Evolutionary conservation across 129 eudicot species (phyloP).

Genomic region (Silybum marianum): DNA sequence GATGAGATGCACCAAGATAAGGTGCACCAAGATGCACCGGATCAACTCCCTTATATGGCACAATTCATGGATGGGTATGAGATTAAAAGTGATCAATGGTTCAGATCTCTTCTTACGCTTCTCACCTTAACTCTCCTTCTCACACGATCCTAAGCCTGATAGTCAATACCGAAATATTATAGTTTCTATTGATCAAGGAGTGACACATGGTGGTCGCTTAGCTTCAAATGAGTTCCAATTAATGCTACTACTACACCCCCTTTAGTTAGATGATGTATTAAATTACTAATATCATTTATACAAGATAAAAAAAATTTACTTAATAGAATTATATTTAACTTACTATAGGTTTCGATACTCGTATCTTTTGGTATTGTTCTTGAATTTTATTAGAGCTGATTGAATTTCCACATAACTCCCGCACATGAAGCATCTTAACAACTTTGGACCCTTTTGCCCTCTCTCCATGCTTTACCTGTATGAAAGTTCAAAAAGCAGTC

Average conservation of each 20-base stretch:
- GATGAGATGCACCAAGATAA: too few species aligned
- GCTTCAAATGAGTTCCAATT: background rate
- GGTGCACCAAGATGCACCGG: too few species aligned
- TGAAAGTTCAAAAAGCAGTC: slow-evolving; percentile 12
- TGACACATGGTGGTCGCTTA: background rate
- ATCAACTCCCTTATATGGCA: too few species aligned
- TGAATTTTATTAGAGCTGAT: slow-evolving; percentile 47
- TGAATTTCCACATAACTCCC: slow-evolving; percentile 71
- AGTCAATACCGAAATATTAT: background rate
- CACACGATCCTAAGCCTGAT: too few species aligned
- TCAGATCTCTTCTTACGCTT: too few species aligned
- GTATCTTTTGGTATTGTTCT: slow-evolving; percentile 56
- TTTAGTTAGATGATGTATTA: background rate
- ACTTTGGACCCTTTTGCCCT: slow-evolving; percentile 20
- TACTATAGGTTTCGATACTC: slow-evolving; percentile 68
- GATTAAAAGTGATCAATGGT: too few species aligned
- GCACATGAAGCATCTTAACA: slow-evolving; percentile 54
- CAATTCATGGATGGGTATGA: too few species aligned
- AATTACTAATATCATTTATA: background rate
- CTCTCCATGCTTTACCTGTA: slow-evolving; percentile 24
- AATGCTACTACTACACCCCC: background rate
- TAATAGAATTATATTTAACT: background rate
- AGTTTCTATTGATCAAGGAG: background rate
- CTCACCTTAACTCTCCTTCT: too few species aligned
- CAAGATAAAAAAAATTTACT: background rate